Evolutionary conservation across 345 rosid genomes (phyloP).

Genomic region (Psidium guajava): DNA sequence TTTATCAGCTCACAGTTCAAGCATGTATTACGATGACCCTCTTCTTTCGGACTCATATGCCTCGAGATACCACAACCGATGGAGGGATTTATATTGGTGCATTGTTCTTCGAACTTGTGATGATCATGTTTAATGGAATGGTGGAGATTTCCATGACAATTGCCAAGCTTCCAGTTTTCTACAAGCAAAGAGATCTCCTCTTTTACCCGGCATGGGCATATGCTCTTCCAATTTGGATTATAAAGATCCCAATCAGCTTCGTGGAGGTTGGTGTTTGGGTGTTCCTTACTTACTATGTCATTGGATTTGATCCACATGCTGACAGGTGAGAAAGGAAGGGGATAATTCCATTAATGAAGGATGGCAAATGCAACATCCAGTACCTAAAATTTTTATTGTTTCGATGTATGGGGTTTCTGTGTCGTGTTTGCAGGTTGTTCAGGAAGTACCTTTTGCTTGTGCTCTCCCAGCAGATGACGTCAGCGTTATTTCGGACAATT

Average conservation of each 20-base stretch:
- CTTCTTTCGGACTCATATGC: slow-evolving; percentile 26
- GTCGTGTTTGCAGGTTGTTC: slow-evolving; percentile 18
- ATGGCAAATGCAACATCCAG: not conserved
- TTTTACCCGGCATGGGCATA: slow-evolving; percentile 39
- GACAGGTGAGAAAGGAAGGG: slow-evolving; percentile 15
- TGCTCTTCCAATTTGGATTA: slow-evolving; percentile 35
- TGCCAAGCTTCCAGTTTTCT: slow-evolving; percentile 35
- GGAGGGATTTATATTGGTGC: slow-evolving; percentile 27
- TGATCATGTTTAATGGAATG: slow-evolving; percentile 20
- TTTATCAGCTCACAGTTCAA: slow-evolving; percentile 5
- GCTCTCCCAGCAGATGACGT: slow-evolving; percentile 24
- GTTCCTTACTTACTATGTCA: slow-evolving; percentile 23
- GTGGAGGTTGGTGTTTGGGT: slow-evolving; percentile 32
- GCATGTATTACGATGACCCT: slow-evolving; percentile 24
- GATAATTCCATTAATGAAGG: not conserved
- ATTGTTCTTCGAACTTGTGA: slow-evolving; percentile 11
- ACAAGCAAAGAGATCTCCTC: slow-evolving; percentile 35
- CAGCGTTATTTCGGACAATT: slow-evolving; percentile 23
- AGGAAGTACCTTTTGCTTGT: slow-evolving; percentile 27
- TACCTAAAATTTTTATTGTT: not conserved
- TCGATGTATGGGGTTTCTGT: not conserved
- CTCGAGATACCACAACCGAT: not conserved
- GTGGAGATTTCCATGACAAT: slow-evolving; percentile 25
- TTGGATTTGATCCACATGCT: slow-evolving; percentile 32
- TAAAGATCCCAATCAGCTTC: slow-evolving; percentile 23